Percentiles rank a stretch among this genome's conserved stretches.
These are phyloP conservation scores for Arachis stenosperma DNA, from an alignment of 306 rosid genomes.

Conservation along the genomic window DNA sequence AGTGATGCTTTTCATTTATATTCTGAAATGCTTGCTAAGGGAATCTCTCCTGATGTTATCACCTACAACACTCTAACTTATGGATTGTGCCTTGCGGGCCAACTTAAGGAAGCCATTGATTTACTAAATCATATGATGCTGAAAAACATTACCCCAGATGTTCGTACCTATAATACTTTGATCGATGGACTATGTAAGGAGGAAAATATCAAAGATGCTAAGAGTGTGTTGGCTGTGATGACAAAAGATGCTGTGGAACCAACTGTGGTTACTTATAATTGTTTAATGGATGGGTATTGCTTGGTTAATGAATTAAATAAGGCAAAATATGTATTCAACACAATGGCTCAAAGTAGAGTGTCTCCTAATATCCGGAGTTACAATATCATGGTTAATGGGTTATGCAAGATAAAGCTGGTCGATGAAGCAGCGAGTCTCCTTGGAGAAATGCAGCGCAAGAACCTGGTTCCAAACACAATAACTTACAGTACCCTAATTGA, in stretches of 20 bases:
- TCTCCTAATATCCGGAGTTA: background rate
- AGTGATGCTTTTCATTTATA: constrained; percentile 13
- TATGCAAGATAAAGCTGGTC: constrained; percentile 11
- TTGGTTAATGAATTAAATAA: background rate
- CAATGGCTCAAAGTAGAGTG: background rate
- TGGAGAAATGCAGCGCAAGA: background rate
- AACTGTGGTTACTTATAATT: constrained; percentile 22
- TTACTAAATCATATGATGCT: constrained; percentile 32
- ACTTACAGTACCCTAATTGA: constrained; percentile 10
- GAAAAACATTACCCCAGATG: constrained; percentile 15
- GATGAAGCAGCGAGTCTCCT: constrained; percentile 33
- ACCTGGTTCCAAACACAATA: background rate
- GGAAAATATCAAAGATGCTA: constrained; percentile 19
- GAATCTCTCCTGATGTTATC: constrained; percentile 21
- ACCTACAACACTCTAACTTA: constrained; percentile 1
- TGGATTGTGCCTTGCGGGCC: constrained; percentile 22
- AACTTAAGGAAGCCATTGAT: constrained; percentile 29
- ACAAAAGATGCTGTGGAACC: background rate
- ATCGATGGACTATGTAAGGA: constrained; percentile 15
- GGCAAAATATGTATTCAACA: constrained; percentile 6
- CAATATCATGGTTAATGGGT: background rate
- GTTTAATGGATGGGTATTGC: constrained; percentile 38
- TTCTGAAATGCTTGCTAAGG: constrained; percentile 14
- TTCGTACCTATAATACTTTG: constrained; percentile 8
- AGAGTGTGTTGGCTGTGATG: constrained; percentile 6